These are phyloP conservation scores for Xylogone sp. DNA, from an alignment of 2,329 filamentous ascomycete species.

Conservation along the genomic window DNA sequence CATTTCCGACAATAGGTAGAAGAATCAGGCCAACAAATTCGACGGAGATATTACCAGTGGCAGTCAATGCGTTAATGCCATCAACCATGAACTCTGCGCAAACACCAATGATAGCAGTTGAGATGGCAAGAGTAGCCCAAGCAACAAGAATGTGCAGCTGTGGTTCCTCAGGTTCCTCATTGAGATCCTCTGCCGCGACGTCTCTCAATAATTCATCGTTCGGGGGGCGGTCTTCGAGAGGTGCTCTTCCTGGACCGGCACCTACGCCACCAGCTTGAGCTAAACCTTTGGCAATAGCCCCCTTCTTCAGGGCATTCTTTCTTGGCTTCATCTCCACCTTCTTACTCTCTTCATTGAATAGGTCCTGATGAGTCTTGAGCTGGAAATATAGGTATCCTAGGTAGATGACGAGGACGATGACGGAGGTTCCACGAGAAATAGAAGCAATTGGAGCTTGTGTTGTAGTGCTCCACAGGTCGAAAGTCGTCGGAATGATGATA, in stretches of 20 bases:
- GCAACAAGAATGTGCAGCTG: constrained; percentile 71
- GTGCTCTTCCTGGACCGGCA: constrained; percentile 24
- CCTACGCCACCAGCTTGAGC: constrained; percentile 26
- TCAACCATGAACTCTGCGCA: constrained; percentile 77
- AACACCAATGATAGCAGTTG: constrained; percentile 68
- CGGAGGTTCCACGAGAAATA: constrained; percentile 67
- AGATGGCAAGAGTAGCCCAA: constrained; percentile 63
- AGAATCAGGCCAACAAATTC: constrained; percentile 79
- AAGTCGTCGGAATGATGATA: constrained; percentile 87
- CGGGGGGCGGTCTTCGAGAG: constrained; percentile 15
- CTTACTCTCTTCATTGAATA: constrained; percentile 77
- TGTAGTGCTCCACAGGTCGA: constrained; percentile 53
- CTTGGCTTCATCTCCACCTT: constrained; percentile 65
- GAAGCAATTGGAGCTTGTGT: constrained; percentile 46
- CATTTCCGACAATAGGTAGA: constrained; percentile 78
- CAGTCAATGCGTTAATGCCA: constrained; percentile 71
- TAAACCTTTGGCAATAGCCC: constrained; percentile 24
- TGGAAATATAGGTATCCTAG: constrained; percentile 85
- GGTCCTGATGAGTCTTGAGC: constrained; percentile 74
- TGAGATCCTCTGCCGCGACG: constrained; percentile 39
- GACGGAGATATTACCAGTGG: constrained; percentile 66
- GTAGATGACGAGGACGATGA: constrained; percentile 84
- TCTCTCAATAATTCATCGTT: constrained; percentile 32
- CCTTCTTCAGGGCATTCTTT: constrained; percentile 30
- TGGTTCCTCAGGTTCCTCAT: constrained; percentile 72